Evolutionary conservation across 352 stramenopile species (phyloP).

Genomic region (Phytophthora citricola): DNA sequence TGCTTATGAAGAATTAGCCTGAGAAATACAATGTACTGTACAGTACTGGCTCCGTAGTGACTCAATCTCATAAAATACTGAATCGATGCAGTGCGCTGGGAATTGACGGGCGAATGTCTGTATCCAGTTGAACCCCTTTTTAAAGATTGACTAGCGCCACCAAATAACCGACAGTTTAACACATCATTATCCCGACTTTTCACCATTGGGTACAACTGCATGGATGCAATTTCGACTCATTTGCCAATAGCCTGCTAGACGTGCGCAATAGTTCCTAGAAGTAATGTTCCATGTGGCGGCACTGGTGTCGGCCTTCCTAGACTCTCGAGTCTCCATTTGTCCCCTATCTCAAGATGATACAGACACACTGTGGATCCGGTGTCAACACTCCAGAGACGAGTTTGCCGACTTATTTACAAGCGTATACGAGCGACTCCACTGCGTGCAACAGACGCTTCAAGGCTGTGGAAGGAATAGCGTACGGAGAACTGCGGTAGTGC

Average conservation of each 20-base stretch:
- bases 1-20: too few species aligned
- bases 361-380: conserved; percentile 4
- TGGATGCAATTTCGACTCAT: neutral
- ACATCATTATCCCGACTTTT: too few species aligned
- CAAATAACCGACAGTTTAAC: too few species aligned
- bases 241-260: neutral
- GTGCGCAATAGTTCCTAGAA: neutral
- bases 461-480: conserved; percentile 13
- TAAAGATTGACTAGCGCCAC: too few species aligned
- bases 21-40: too few species aligned
- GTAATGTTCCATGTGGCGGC: conserved; percentile 22
- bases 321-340: too few species aligned
- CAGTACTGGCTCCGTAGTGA: too few species aligned
- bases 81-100: too few species aligned
- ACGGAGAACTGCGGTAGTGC: neutral
- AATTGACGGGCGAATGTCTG: too few species aligned
- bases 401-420: conserved; percentile 18
- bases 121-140: too few species aligned
- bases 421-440: conserved; percentile 7
- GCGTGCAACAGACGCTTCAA: neutral
- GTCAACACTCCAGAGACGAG: conserved; percentile 16
- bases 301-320: conserved; percentile 16
- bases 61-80: too few species aligned
- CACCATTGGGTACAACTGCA: neutral
- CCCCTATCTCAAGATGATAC: neutral